These are phyloP conservation scores for Albophoma yamanashiensis DNA, from an alignment of 2,329 filamentous ascomycete genomes.

Conservation along the genomic window DNA sequence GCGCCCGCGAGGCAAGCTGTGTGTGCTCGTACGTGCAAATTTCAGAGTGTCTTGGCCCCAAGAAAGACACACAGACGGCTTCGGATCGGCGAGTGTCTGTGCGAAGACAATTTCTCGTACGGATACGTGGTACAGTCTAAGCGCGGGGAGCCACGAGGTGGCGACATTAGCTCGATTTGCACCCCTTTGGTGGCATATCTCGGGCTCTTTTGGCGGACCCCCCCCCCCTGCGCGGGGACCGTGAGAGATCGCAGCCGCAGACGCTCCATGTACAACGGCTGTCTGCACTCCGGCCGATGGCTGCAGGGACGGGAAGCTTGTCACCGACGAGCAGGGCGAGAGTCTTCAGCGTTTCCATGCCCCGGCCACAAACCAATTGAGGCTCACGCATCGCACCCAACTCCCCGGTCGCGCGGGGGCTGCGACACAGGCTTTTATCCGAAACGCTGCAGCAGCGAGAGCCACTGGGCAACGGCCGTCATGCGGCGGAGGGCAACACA, in stretches of 20 bases:
- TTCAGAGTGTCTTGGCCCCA: not conserved
- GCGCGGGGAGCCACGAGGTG: not conserved
- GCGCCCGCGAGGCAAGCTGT: not conserved
- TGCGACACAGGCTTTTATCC: not conserved
- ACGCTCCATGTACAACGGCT: too few relatives aligned
- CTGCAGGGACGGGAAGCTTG: not conserved
- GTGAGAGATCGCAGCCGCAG: not conserved
- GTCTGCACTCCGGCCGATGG: not conserved
- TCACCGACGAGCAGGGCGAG: not conserved
- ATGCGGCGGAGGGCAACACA: not conserved
- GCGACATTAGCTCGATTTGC: not conserved
- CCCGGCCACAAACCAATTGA: not conserved
- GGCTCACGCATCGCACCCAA: not conserved
- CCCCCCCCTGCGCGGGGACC: not conserved
- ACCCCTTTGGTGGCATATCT: not conserved
- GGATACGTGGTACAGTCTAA: not conserved
- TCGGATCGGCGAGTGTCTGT: not conserved
- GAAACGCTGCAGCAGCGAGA: not conserved
- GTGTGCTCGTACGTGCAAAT: not conserved
- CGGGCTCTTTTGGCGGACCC: not conserved
- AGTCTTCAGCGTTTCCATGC: not conserved
- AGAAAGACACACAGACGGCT: not conserved
- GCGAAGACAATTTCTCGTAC: not conserved
- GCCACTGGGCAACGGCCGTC: not conserved
- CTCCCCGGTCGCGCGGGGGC: not conserved